Conservation (phyloP, 2,329 filamentous ascomycete genomes). For the Pestalotiopsis sp. region DNA sequence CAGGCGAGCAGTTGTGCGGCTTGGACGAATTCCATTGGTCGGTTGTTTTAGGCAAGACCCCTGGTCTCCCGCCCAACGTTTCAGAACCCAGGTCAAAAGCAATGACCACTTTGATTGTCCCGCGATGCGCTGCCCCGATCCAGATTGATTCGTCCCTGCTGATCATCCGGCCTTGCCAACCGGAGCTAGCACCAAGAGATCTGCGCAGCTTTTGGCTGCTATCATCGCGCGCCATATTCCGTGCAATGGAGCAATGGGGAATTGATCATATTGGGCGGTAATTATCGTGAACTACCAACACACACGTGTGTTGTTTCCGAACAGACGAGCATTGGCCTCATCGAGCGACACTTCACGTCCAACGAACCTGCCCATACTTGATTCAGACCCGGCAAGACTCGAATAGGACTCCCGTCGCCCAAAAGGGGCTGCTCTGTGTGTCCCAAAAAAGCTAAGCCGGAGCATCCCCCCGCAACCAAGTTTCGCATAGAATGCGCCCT, state of each 20-base stretch:
- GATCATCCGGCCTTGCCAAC: constrained; percentile 4
- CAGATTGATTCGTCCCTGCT: constrained; percentile 5
- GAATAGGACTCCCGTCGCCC: not conserved
- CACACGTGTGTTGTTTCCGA: not conserved
- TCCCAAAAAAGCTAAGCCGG: not conserved
- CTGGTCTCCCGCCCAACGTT: constrained; percentile 25
- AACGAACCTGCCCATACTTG: not conserved
- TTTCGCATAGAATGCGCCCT: not conserved
- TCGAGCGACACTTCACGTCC: not conserved
- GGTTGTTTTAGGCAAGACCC: constrained; percentile 16
- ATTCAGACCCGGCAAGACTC: not conserved
- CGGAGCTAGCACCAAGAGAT: not conserved
- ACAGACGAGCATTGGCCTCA: not conserved
- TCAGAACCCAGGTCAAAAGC: constrained; percentile 18
- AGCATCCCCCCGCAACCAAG: not conserved
- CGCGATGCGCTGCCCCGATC: not conserved
- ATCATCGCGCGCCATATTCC: constrained; percentile 2
- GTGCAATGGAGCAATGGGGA: not conserved
- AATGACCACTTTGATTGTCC: not conserved
- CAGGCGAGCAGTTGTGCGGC: not conserved
- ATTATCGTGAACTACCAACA: not conserved
- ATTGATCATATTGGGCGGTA: not conserved
- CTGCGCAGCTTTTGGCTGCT: not conserved
- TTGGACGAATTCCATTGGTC: constrained; percentile 23
- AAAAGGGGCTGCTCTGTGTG: not conserved